These are phyloP conservation scores for Phallus indusiatus DNA, from an alignment of 768 basidiomycete genomes.

Conservation along the genomic window DNA sequence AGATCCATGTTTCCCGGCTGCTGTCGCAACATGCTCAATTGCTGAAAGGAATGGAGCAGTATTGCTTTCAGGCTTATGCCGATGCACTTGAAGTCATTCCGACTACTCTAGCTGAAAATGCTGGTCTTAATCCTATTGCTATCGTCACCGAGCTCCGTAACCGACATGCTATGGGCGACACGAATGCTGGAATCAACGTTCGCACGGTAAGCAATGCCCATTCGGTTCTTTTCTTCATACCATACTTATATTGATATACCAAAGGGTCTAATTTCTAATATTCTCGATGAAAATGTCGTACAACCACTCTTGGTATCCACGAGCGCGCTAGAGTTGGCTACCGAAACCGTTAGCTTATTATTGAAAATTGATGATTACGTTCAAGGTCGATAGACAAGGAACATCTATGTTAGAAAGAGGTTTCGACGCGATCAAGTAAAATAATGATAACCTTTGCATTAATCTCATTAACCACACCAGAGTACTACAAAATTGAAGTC, in stretches of 20 bases:
- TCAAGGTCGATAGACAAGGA: slow-evolving; percentile 4
- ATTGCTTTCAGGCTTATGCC: slow-evolving; percentile 98
- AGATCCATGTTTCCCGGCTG: slow-evolving; percentile 91
- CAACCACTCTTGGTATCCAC: slow-evolving; percentile 94
- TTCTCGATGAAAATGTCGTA: slow-evolving; percentile 93
- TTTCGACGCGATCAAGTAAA: not conserved
- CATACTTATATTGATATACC: not conserved
- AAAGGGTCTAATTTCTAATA: slow-evolving; percentile 94
- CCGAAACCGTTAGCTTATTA: slow-evolving; percentile 94
- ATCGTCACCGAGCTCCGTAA: slow-evolving; percentile 98
- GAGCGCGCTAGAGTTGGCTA: slow-evolving; percentile 88
- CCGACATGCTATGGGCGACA: slow-evolving; percentile 90
- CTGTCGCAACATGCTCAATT: slow-evolving; percentile 88
- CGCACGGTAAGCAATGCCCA: slow-evolving; percentile 60
- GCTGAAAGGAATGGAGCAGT: slow-evolving; percentile 96
- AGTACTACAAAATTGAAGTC: not conserved
- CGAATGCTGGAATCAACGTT: slow-evolving; percentile 95
- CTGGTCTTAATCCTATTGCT: slow-evolving; percentile 93
- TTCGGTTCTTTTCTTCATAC: not conserved
- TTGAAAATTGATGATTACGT: slow-evolving; percentile 86
- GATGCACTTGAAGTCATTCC: slow-evolving; percentile 98
- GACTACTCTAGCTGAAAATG: slow-evolving; percentile 95
- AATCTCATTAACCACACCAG: not conserved
- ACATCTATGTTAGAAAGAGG: not conserved
- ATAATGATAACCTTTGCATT: slow-evolving; percentile 1